These are phyloP conservation scores for Nicotiana benthamiana DNA, from an alignment of 257 asterid species.

Conservation along the genomic window DNA sequence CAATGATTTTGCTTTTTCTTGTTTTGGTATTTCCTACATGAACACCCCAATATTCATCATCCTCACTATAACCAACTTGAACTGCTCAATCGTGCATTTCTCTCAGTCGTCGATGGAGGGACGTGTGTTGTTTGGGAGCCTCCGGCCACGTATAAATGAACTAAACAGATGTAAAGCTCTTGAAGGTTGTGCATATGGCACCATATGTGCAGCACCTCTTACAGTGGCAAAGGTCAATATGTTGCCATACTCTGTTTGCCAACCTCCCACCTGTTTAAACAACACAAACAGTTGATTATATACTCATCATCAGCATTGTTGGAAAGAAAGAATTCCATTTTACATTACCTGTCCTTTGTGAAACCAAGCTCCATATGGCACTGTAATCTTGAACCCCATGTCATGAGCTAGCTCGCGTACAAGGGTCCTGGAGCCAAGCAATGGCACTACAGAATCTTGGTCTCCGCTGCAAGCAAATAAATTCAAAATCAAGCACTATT, in stretches of 20 bases:
- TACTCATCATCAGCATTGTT: background rate
- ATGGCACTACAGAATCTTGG: slow-evolving; percentile 96
- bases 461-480: slow-evolving; percentile 53
- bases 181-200: slow-evolving; percentile 86
- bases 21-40: background rate
- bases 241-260: slow-evolving; percentile 86
- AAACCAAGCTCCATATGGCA: slow-evolving; percentile 93
- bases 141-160: slow-evolving; percentile 47
- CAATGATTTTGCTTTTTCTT: background rate
- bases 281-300: background rate
- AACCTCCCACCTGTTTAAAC: slow-evolving; percentile 71
- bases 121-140: slow-evolving; percentile 68
- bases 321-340: background rate
- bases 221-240: slow-evolving; percentile 81
- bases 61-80: slow-evolving; percentile 1
- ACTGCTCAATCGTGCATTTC: background rate
- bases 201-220: slow-evolving; percentile 98
- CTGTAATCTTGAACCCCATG: slow-evolving; percentile 52
- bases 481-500: background rate
- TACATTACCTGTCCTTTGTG: slow-evolving; percentile 69
- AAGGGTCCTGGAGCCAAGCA: slow-evolving; percentile 85
- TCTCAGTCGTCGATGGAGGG: slow-evolving; percentile 32
- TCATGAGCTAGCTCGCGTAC: slow-evolving; percentile 86
- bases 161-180: slow-evolving; percentile 90
- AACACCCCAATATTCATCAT: background rate